Conservation (phyloP, 2,329 filamentous ascomycete species). For the Aspergillus bombycis region DNA sequence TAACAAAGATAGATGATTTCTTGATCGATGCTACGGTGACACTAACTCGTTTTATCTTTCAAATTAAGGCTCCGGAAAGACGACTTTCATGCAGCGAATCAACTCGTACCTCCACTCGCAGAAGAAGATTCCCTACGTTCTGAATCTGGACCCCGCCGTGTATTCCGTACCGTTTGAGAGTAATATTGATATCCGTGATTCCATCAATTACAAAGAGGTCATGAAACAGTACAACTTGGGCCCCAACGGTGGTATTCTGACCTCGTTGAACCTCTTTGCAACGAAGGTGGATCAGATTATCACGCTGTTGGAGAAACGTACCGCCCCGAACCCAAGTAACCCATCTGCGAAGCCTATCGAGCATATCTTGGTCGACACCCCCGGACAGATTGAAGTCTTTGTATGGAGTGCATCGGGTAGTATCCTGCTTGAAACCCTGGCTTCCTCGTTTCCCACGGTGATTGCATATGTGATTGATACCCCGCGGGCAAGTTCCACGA, state of each 20-base stretch:
- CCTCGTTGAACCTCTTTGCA: constrained; percentile 91
- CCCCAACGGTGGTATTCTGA: constrained; percentile 95
- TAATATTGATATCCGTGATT: constrained; percentile 98
- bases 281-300: constrained; percentile 98
- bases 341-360: constrained; percentile 63
- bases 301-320: constrained; percentile 83
- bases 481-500: constrained; percentile 86
- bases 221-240: constrained; percentile 99
- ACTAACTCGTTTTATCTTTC: constrained; percentile 9
- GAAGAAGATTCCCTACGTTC: constrained; percentile 83
- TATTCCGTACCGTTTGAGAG: constrained; percentile 90
- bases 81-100: constrained; percentile 99
- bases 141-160: constrained; percentile 96
- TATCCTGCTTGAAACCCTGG: constrained; percentile 89
- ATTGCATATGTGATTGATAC: constrained; percentile 98
- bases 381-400: constrained; percentile 97
- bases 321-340: constrained; percentile 58
- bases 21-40: not conserved
- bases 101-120: constrained; percentile 87
- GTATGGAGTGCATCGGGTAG: constrained; percentile 96
- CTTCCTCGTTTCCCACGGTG: constrained; percentile 92
- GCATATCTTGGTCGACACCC: constrained; percentile 91
- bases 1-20: constrained; percentile 34
- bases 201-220: constrained; percentile 98
- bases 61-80: constrained; percentile 82